A percentile compares a stretch with the other conserved stretches of the same genome.
Evolutionary conservation across 2,329 filamentous ascomycete genomes (phyloP).

Genomic region (Hypoxylon sp.): DNA sequence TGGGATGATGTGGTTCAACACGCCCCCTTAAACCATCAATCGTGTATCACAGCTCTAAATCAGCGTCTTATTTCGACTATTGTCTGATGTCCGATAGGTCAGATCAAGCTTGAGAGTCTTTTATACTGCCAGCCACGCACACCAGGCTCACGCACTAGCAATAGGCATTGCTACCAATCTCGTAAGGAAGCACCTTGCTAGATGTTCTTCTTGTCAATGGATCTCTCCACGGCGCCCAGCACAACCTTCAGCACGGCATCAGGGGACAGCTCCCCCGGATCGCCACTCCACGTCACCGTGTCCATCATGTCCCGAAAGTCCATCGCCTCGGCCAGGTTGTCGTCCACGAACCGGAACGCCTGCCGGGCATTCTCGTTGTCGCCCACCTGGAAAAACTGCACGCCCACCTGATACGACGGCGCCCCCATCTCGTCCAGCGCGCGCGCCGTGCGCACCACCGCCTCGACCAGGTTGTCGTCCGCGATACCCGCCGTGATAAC

Average conservation of each 20-base stretch:
- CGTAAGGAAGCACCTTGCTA: not conserved
- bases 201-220: slow-evolving; percentile 34
- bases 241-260: slow-evolving; percentile 72
- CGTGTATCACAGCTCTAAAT: not conserved
- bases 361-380: slow-evolving; percentile 63
- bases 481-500: slow-evolving; percentile 76
- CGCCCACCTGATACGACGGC: slow-evolving; percentile 72
- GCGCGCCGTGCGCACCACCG: slow-evolving; percentile 66
- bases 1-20: not conserved
- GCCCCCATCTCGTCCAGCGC: slow-evolving; percentile 67
- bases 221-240: slow-evolving; percentile 62
- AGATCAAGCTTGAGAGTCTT: not conserved
- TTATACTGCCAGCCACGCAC: not conserved
- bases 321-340: slow-evolving; percentile 60
- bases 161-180: not conserved
- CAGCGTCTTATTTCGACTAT: not conserved
- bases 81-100: not conserved
- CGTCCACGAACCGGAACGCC: slow-evolving; percentile 68
- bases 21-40: not conserved
- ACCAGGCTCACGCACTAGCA: not conserved
- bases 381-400: slow-evolving; percentile 81
- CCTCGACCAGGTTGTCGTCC: slow-evolving; percentile 68
- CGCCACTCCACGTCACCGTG: slow-evolving; percentile 67
- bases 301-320: slow-evolving; percentile 75
- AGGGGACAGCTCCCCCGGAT: slow-evolving; percentile 57